Conservation (phyloP, 768 basidiomycete species). For the Rhodotorula toruloides region DNA sequence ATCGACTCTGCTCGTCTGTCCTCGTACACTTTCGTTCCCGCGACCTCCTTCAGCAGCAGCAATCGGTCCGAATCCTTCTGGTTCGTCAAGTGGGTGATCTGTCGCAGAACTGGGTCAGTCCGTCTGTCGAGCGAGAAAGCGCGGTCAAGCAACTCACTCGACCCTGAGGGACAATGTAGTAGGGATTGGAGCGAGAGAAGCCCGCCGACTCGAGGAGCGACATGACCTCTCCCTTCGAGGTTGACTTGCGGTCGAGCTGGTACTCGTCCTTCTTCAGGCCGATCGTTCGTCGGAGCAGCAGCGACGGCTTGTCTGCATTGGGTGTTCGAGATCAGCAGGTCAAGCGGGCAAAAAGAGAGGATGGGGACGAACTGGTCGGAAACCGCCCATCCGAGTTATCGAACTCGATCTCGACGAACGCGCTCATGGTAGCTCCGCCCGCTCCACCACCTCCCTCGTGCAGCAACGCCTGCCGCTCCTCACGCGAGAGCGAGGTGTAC, state of each 20-base stretch:
- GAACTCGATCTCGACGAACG: constrained; percentile 94
- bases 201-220: constrained; percentile 93
- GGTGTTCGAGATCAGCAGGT: too few species aligned
- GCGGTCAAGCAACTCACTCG: constrained; percentile 56
- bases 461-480: constrained; percentile 85
- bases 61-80: constrained; percentile 93
- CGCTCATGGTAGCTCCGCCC: constrained; percentile 68
- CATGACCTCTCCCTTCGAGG: constrained; percentile 95
- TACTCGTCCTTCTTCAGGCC: constrained; percentile 99
- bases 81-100: constrained; percentile 95
- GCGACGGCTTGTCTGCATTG: constrained; percentile 69
- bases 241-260: constrained; percentile 89
- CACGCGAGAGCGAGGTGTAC: constrained; percentile 88
- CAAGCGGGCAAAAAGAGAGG: background rate
- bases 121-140: constrained; percentile 9
- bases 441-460: constrained; percentile 57
- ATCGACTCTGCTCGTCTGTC: constrained; percentile 83
- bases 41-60: constrained; percentile 92
- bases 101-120: background rate
- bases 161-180: constrained; percentile 98
- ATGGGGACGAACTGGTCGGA: constrained; percentile 53
- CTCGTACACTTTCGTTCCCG: constrained; percentile 97
- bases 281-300: constrained; percentile 85
- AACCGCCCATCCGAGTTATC: constrained; percentile 93
- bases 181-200: constrained; percentile 96